A percentile compares a stretch with the other conserved stretches of the same genome.
phyloP scores from a whole-genome alignment of 495 filamentous ascomycete species.

The Evernia prunastri region DNA sequence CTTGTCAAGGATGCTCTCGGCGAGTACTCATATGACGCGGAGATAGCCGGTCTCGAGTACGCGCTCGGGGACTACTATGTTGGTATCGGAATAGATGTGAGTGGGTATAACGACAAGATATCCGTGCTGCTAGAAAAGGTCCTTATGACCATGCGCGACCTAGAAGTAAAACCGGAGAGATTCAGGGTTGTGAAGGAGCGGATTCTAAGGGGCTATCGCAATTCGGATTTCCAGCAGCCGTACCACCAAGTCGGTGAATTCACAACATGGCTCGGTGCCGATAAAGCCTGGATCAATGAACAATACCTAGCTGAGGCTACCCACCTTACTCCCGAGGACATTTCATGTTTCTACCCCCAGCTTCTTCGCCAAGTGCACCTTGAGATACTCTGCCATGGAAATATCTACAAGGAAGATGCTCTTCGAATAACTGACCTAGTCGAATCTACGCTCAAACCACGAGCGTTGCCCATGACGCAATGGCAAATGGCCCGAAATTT shows the following conservation, averaged over 20 bases:
- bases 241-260: slow-evolving; percentile 88
- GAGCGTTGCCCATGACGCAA: slow-evolving; percentile 66
- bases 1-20: slow-evolving; percentile 82
- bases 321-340: slow-evolving; percentile 63
- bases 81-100: slow-evolving; percentile 73
- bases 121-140: slow-evolving; percentile 87
- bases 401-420: slow-evolving; percentile 93
- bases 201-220: slow-evolving; percentile 64
- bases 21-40: slow-evolving; percentile 95
- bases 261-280: slow-evolving; percentile 68
- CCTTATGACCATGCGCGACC: slow-evolving; percentile 74
- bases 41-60: slow-evolving; percentile 87
- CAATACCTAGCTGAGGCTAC: slow-evolving; percentile 73
- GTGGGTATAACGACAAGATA: slow-evolving; percentile 96
- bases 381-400: slow-evolving; percentile 84
- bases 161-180: slow-evolving; percentile 73
- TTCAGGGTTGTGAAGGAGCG: slow-evolving; percentile 92
- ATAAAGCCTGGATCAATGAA: slow-evolving; percentile 73
- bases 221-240: slow-evolving; percentile 80
- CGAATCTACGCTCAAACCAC: slow-evolving; percentile 70
- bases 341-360: slow-evolving; percentile 71
- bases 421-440: slow-evolving; percentile 77
- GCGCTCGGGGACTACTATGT: slow-evolving; percentile 59
- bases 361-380: slow-evolving; percentile 79
- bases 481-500: slow-evolving; percentile 74